phyloP scores from a whole-genome alignment of 2,329 filamentous ascomycete species.

The Myriosclerotinia curreyana region DNA sequence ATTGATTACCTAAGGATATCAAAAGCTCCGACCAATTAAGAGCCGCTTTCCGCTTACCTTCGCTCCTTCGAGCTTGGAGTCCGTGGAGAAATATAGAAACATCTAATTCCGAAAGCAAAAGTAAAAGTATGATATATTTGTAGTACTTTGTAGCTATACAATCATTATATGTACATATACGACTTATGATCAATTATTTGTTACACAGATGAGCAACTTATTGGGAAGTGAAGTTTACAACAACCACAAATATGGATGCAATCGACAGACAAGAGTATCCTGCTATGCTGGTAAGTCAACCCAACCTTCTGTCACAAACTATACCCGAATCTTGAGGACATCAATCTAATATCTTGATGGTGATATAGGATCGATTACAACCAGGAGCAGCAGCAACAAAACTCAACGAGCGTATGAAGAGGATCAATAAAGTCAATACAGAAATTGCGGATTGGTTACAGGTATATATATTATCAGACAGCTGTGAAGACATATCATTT shows the following conservation, averaged over 20 bases:
- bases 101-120: background rate
- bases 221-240: slow-evolving; percentile 15
- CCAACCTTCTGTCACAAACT: slow-evolving; percentile 24
- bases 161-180: too few relatives aligned
- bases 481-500: slow-evolving; percentile 26
- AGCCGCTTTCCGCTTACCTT: slow-evolving; percentile 4
- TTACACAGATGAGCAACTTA: slow-evolving; percentile 28
- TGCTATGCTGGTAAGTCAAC: slow-evolving; percentile 78
- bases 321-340: slow-evolving; percentile 28
- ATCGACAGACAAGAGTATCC: slow-evolving; percentile 88
- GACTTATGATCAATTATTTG: slow-evolving; percentile 36
- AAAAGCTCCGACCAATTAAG: slow-evolving; percentile 11
- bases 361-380: slow-evolving; percentile 68
- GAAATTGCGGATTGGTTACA: slow-evolving; percentile 97
- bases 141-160: too few relatives aligned
- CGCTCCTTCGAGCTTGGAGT: slow-evolving; percentile 8
- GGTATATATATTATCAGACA: slow-evolving; percentile 60
- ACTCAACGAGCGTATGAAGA: slow-evolving; percentile 81
- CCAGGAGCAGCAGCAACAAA: slow-evolving; percentile 77
- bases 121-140: background rate
- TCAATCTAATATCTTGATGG: slow-evolving; percentile 17
- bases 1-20: too few relatives aligned
- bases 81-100: background rate
- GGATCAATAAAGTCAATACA: slow-evolving; percentile 79
- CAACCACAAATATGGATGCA: slow-evolving; percentile 59